Evolutionary conservation across 148 eudicot species (phyloP), one percentile per base, ranked within the genome.

Genomic region (Polygonum aviculare): DNA sequence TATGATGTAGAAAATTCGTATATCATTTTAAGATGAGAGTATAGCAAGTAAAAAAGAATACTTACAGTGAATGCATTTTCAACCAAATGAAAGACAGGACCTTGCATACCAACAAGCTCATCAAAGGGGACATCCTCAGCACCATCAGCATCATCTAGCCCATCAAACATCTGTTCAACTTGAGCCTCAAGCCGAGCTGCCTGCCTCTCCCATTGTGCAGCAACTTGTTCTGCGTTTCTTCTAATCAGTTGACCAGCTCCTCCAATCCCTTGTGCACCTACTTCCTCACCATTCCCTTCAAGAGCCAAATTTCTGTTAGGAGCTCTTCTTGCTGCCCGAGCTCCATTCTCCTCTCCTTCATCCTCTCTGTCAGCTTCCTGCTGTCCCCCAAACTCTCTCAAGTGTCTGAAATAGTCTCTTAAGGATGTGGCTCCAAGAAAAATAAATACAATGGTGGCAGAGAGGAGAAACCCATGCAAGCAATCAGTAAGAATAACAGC

Each of bases 111-210:
- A 76, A 95, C 97, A 69, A 95, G 86, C 83, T 95, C 98, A 81
- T 95, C 97, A 85, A 95, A 95, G 50, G 98, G 98, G 36, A 94
- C 98, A 81, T 94, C 98, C 77, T 95, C 98, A 47, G 98, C 98
- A 72, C 98, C 97, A 82, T 95, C 98, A 65, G 97, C 96, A 81
- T 92, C 98, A 83, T 95, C 97, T 77, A 92, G 78, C 63, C 98
- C 98, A 78, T 95, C 98, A 87, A 95, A 95, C 91, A 95, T 95
- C 82, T 92, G 98, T 80, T 95, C 98, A 76, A 95, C 97, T 63
- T 92, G 98, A 75, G 97, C 97, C 82, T 95, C 98, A 65, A 95
- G 94, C 69, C 97, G 98, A 76, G 98, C 98, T 75, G 98, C 98
- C 80, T 92, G 97, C 88, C 94, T 95, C 80, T 95, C 97, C 98